Percentiles rank a stretch among this genome's conserved stretches.
phyloP scores from a whole-genome alignment of 2,329 filamentous ascomycete species.

The Botrytis aclada region DNA sequence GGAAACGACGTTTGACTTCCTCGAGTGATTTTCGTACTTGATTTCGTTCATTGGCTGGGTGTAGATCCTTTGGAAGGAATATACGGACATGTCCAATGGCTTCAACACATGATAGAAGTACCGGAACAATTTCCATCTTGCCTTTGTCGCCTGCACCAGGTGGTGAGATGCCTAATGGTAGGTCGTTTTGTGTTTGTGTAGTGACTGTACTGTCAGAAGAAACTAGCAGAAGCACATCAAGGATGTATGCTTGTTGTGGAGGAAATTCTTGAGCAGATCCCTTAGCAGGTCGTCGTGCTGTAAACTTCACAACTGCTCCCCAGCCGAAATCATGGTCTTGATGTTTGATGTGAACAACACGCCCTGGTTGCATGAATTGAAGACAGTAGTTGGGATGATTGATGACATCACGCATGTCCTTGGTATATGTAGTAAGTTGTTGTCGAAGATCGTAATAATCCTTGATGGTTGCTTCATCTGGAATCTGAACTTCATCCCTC shows the following conservation, averaged over 20 bases:
- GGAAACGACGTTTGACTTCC: conserved; percentile 84
- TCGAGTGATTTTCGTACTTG: conserved; percentile 64
- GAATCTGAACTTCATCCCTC: conserved; percentile 69
- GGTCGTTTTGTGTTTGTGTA: conserved; percentile 59
- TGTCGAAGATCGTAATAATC: conserved; percentile 92
- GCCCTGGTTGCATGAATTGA: conserved; percentile 82
- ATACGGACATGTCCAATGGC: conserved; percentile 80
- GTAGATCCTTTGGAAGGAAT: conserved; percentile 76
- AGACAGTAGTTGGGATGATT: conserved; percentile 86
- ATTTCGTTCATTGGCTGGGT: conserved; percentile 64
- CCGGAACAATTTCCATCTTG: conserved; percentile 79
- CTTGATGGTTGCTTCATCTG: conserved; percentile 83
- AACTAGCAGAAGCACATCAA: conserved; percentile 75
- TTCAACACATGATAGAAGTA: conserved; percentile 81
- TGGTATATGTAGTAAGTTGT: conserved; percentile 76
- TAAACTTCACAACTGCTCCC: conserved; percentile 81
- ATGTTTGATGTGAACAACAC: conserved; percentile 81
- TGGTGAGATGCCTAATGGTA: conserved; percentile 61
- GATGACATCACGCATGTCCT: conserved; percentile 88
- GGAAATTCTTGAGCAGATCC: conserved; percentile 63
- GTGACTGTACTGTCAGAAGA: conserved; percentile 51
- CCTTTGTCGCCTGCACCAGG: conserved; percentile 60
- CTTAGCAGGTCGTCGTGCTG: conserved; percentile 62
- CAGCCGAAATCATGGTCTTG: conserved; percentile 83
- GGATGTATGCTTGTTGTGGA: conserved; percentile 73